Percentiles rank a stretch among this genome's conserved stretches.
phyloP scores from a whole-genome alignment of 139 green algal genomes.

The Chlorella vulgaris region DNA sequence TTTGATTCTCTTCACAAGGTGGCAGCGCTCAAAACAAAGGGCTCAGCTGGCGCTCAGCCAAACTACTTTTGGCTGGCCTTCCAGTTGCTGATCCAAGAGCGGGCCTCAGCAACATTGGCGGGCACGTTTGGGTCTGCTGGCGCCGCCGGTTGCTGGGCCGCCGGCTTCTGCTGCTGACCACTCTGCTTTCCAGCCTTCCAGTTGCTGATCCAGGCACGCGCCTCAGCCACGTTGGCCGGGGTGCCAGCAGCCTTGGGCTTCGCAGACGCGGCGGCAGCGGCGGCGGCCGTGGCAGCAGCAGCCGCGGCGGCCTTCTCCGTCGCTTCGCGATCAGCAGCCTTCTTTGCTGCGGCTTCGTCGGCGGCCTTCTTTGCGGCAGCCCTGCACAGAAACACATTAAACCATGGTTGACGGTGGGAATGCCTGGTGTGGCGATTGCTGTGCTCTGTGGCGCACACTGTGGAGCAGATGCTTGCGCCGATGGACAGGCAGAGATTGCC shows the following conservation, averaged over 20 bases:
- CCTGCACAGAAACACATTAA: background rate
- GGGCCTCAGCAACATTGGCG: conserved; percentile 52
- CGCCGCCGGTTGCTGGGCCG: background rate
- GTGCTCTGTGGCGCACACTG: no score
- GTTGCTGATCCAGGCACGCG: conserved; percentile 50
- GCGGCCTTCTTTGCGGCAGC: background rate
- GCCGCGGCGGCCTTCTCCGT: conserved; percentile 36
- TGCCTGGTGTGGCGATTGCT: no score
- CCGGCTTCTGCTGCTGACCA: background rate
- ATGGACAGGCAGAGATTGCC: no score
- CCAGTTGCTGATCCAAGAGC: conserved; percentile 53
- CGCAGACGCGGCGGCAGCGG: conserved; percentile 1
- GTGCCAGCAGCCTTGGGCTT: conserved; percentile 13
- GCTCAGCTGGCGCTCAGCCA: background rate
- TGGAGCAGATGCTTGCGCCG: no score
- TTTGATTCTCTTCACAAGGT: no score
- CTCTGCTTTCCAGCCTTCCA: conserved; percentile 44
- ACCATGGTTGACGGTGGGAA: background rate
- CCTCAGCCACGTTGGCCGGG: conserved; percentile 22
- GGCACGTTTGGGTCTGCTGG: conserved; percentile 8
- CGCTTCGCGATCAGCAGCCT: conserved; percentile 19
- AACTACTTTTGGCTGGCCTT: conserved; percentile 10
- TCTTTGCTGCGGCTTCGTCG: background rate
- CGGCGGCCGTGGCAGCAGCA: conserved; percentile 19
- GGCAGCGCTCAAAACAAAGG: no score